phyloP scores from a whole-genome alignment of 148 eudicot species.

The Drosera capensis region DNA sequence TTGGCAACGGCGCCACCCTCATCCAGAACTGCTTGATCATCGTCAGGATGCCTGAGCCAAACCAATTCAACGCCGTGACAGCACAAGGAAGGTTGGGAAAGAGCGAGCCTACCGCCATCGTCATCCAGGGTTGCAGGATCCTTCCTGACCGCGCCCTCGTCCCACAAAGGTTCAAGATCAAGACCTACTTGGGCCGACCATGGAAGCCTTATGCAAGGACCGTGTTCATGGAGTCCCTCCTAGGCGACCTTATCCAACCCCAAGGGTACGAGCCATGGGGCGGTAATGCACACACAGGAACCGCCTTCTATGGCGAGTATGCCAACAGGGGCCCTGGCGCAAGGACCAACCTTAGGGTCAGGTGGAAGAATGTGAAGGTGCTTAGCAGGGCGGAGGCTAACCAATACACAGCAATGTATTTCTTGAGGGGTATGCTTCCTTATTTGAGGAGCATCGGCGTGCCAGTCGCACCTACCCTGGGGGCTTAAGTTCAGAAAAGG shows the following conservation, averaged over 20 bases:
- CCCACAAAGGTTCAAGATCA: conserved; percentile 9
- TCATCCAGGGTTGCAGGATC: conserved; percentile 29
- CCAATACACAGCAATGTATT: conserved; percentile 8
- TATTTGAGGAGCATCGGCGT: neutral
- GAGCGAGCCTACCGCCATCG: conserved; percentile 13
- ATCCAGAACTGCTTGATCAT: conserved; percentile 25
- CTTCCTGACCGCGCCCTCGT: conserved; percentile 15
- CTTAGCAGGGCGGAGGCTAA: conserved; percentile 9
- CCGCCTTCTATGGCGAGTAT: conserved; percentile 18
- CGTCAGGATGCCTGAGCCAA: conserved; percentile 13
- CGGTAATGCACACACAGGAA: conserved; percentile 7
- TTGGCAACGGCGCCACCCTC: conserved; percentile 17
- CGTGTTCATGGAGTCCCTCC: conserved; percentile 21
- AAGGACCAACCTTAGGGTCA: neutral
- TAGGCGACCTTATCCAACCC: conserved; percentile 23
- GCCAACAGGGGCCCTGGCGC: conserved; percentile 30
- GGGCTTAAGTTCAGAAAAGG: no score
- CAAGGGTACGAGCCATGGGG: conserved; percentile 32
- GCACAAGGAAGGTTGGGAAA: conserved; percentile 22
- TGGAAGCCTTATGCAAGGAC: conserved; percentile 34
- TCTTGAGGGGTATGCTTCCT: conserved; percentile 13
- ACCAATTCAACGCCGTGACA: conserved; percentile 28
- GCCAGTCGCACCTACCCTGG: neutral
- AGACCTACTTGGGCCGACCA: conserved; percentile 28
- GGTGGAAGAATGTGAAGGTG: conserved; percentile 9